Conservation (phyloP, 2,329 filamentous ascomycete species). For the Pyrenochaeta sp. region DNA sequence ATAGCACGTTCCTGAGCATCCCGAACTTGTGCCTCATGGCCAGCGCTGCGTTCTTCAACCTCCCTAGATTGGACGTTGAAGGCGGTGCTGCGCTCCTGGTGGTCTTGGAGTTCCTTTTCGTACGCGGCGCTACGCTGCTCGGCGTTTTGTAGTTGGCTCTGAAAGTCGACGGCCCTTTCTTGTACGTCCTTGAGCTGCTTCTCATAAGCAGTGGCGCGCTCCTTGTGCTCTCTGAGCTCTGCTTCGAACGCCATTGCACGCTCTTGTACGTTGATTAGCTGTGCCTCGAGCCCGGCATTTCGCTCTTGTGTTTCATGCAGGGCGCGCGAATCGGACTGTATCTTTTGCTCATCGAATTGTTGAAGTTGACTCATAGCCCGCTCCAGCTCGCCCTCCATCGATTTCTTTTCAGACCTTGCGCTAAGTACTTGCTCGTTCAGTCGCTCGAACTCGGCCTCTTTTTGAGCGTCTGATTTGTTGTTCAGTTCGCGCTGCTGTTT, state of each 20-base stretch:
- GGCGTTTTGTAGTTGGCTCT: conserved; percentile 37
- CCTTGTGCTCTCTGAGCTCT: conserved; percentile 35
- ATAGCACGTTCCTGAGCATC: conserved; percentile 44
- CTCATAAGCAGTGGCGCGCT: conserved; percentile 42
- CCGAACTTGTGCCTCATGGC: conserved; percentile 43
- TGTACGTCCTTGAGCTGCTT: conserved; percentile 45
- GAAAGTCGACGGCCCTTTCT: conserved; percentile 37
- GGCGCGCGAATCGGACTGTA: conserved; percentile 24
- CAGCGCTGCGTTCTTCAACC: conserved; percentile 29
- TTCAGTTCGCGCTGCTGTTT: conserved; percentile 95
- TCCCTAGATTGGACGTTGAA: conserved; percentile 32
- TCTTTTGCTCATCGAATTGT: conserved; percentile 40
- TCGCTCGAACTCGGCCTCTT: conserved; percentile 49
- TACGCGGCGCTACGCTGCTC: conserved; percentile 38
- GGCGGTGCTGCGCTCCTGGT: conserved; percentile 35
- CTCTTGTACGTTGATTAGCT: conserved; percentile 46
- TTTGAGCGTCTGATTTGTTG: conserved; percentile 75
- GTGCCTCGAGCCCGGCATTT: conserved; percentile 41
- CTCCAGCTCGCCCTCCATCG: conserved; percentile 47
- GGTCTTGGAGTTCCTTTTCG: conserved; percentile 39
- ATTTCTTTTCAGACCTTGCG: conserved; percentile 44
- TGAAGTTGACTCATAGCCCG: conserved; percentile 43
- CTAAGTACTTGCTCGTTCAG: conserved; percentile 54
- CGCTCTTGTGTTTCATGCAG: conserved; percentile 42
- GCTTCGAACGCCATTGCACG: conserved; percentile 40